Evolutionary conservation across 2,329 filamentous ascomycete species (phyloP), one percentile per base, ranked within the genome.

Genomic region (Zymoseptoria brevis): DNA sequence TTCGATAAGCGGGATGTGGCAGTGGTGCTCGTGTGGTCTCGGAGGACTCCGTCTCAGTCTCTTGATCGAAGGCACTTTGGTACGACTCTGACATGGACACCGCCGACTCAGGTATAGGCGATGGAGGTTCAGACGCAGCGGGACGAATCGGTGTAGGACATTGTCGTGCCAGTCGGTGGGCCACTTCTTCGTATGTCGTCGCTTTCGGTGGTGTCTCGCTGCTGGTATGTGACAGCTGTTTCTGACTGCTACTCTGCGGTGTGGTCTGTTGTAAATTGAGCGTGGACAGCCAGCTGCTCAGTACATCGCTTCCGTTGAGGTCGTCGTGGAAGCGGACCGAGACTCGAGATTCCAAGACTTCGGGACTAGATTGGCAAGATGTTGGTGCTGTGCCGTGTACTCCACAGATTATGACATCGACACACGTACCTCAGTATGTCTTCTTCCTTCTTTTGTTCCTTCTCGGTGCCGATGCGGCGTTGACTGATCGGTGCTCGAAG

Each of bases 251-350:
- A 8, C 54, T 61, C 24, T 50, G 54, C 35, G 57, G 55, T 29
- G 58, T 50, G 19, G 26, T 56, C 16, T 66, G 65, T 22, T 69
- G 63, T 56, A 64, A 64, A 48, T 58, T 63, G 21, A 67, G 58
- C 8, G 63, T 60, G 13, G 62, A 57, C 11, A 71, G 62, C 68
- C 69, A 73, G 52, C 60, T 67, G 21, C 71, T 67, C 8, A 72
- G 59, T 11, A 63, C 60, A 8, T 70, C 66, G 13, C 58, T 62
- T 19, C 64, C 66, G 35, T 62, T 59, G 19, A 68, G 61, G 19
- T 71, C 68, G 49, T 72, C 69, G 30, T 69, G 64, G 51, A 72
- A 68, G n/a, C 66, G 67, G 8, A 73, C 64, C 5, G 70, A 72
- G 8, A 73, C 69, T 48, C 61, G 62, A 19, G 71, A 71, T 13